Evolutionary conservation across 441 rosid genomes (phyloP), one percentile per base, ranked within the genome.

Genomic region (Geranium incanum): DNA sequence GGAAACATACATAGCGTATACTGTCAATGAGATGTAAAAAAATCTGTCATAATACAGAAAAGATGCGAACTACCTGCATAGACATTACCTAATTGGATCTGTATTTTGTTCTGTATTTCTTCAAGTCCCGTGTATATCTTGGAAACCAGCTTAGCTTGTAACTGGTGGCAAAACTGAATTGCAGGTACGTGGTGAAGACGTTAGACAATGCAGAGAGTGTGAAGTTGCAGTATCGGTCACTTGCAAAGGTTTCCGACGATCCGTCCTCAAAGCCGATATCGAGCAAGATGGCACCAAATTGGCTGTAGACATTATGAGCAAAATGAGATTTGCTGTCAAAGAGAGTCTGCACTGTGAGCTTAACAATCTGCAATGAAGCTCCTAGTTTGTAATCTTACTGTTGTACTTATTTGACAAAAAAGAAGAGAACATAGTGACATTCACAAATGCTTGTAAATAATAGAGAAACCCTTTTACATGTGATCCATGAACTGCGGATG

Each of bases 171-270:
- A 48, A 66, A 36, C 71, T 36, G 71, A 3, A 74, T 37, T 75
- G 39, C 86, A 93, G 98, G 98, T 93, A 93, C 64, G 97, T 93
- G 67, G 97, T 90, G 77, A 93, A 93, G 84, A 93, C 97, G 55
- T 70, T 88, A 79, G 98, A 93, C 85, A 91, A 93, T 71, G 94
- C 94, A 52, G 97, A 91, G 85, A 87, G 97, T 77, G 92, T 93
- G n/a, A 93, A 93, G 78, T 77, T 93, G 81, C 97, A 93, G 81
- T 92, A 93, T 78, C 92, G 94, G 19, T 93, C 97, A 7, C 91
- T 89, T 6, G 88, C 97, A 43, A 93, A 88, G 81, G 83, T 89
- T 73, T 60, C 87, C 9, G 85, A 86, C 11, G 80, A 78, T 68
- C 70, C 84, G 18, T 74, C 80, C 65, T 71, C 83, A 5, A 82